Conservation (phyloP, 2,329 filamentous ascomycete genomes). For the Aspergillus persii region DNA sequence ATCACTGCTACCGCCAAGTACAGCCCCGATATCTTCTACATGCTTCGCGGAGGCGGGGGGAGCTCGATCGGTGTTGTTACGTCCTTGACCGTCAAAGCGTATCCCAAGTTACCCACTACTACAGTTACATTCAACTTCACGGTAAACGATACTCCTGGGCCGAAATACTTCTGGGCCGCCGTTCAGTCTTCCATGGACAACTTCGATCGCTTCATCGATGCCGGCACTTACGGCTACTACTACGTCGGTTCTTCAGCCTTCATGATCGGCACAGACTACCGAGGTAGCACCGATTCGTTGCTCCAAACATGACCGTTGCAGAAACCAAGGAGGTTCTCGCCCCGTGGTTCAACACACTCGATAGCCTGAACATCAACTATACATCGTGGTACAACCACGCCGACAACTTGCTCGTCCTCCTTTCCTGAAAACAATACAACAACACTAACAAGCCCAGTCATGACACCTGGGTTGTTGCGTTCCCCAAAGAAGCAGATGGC, state of each 20-base stretch:
- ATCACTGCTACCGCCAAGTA: slow-evolving; percentile 20
- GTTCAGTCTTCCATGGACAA: slow-evolving; percentile 18
- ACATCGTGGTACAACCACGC: background rate
- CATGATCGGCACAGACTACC: slow-evolving; percentile 15
- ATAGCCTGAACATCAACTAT: background rate
- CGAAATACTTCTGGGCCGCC: slow-evolving; percentile 18
- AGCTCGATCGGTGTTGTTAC: slow-evolving; percentile 48
- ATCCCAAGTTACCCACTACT: slow-evolving; percentile 18
- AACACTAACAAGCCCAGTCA: background rate
- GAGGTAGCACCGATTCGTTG: slow-evolving; percentile 20
- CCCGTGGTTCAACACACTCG: slow-evolving; percentile 15
- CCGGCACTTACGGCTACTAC: slow-evolving; percentile 24
- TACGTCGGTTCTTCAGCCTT: slow-evolving; percentile 17
- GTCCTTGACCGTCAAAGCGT: slow-evolving; percentile 28
- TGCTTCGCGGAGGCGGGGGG: slow-evolving; percentile 56
- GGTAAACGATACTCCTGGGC: slow-evolving; percentile 14
- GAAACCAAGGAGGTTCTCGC: slow-evolving; percentile 18
- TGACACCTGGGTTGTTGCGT: background rate
- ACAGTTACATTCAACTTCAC: slow-evolving; percentile 26
- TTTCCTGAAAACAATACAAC: background rate
- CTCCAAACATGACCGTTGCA: slow-evolving; percentile 20
- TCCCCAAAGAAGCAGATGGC: background rate
- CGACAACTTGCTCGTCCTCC: background rate
- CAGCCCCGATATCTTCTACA: slow-evolving; percentile 49
- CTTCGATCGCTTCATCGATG: slow-evolving; percentile 20